Evolutionary conservation across 768 basidiomycete genomes (phyloP).

Genomic region (Rubroboletus pulcherrimus): DNA sequence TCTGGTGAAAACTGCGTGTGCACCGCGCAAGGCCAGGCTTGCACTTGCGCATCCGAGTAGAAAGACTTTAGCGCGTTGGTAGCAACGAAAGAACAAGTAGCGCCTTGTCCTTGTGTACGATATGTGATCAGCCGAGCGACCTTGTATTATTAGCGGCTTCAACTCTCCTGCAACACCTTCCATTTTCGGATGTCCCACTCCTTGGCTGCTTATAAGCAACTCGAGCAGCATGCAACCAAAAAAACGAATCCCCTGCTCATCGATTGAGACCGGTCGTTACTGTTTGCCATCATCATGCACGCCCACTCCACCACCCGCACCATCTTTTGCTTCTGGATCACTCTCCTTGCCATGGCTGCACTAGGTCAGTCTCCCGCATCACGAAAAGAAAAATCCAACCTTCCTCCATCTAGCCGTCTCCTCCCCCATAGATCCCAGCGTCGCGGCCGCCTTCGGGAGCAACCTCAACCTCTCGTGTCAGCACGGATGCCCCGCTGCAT

Average conservation of each 20-base stretch:
- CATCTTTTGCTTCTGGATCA: conserved; percentile 19
- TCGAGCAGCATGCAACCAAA: not conserved
- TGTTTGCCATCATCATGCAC: conserved; percentile 8
- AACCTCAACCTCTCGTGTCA: conserved; percentile 25
- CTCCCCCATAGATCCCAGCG: conserved; percentile 22
- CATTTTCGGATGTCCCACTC: conserved; percentile 6
- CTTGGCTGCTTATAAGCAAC: conserved; percentile 6
- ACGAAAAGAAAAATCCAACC: not conserved
- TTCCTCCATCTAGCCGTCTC: conserved; percentile 12
- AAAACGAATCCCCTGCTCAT: conserved; percentile 3
- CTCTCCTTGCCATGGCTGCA: conserved; percentile 17
- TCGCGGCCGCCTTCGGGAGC: conserved; percentile 17
- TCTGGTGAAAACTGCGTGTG: conserved; percentile 17
- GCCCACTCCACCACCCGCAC: conserved; percentile 6
- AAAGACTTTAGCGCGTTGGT: not conserved
- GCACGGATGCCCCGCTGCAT: conserved; percentile 20
- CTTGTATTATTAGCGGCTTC: not conserved
- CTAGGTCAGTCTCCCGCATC: conserved; percentile 13
- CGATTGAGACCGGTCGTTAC: conserved; percentile 6
- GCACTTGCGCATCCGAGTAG: conserved; percentile 21
- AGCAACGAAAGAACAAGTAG: conserved; percentile 8
- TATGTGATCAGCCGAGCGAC: not conserved
- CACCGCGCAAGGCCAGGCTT: conserved; percentile 9
- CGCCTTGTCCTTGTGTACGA: conserved; percentile 8
- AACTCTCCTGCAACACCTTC: not conserved